Evolutionary conservation across 208 protist species (phyloP).

Genomic region (Novymonas esmeraldas): DNA sequence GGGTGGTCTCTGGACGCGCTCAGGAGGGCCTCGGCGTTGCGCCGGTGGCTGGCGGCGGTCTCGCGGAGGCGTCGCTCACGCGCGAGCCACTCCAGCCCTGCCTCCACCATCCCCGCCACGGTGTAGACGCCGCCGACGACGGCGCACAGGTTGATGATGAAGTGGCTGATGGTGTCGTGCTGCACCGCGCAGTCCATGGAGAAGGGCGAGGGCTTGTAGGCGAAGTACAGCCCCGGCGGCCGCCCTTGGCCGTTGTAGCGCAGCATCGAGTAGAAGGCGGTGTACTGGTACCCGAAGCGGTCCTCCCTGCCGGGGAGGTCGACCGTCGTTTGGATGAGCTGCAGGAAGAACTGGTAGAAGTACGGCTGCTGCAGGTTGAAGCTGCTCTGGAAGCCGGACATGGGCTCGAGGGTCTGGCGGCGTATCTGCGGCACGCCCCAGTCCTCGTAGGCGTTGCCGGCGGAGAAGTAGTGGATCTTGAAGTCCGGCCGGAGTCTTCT

Average conservation of each 20-base stretch:
- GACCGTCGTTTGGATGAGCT: conserved; percentile 37
- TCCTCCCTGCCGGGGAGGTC: conserved; percentile 16
- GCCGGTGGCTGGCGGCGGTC: conserved; percentile 5
- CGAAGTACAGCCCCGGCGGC: conserved; percentile 31
- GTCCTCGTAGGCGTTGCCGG: conserved; percentile 22
- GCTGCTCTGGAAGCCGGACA: conserved; percentile 4
- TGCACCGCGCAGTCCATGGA: conserved; percentile 27
- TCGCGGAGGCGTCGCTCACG: conserved; percentile 16
- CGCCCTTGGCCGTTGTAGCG: conserved; percentile 11
- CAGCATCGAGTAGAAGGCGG: conserved; percentile 32
- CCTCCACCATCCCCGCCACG: conserved; percentile 48
- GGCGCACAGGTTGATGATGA: conserved; percentile 60
- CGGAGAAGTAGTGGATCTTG: conserved; percentile 16
- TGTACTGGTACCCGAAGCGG: conserved; percentile 21
- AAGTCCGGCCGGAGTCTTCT: conserved; percentile 20
- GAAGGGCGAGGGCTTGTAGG: conserved; percentile 29
- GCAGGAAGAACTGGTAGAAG: conserved; percentile 37
- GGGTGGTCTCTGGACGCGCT: too few species aligned
- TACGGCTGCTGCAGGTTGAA: not conserved
- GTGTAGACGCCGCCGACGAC: conserved; percentile 62
- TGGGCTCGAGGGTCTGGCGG: conserved; percentile 18
- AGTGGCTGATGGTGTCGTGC: conserved; percentile 45
- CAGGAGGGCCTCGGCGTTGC: conserved; percentile 9
- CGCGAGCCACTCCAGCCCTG: conserved; percentile 20
- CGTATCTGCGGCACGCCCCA: conserved; percentile 31